Percentiles rank a stretch among this genome's conserved stretches.
Conservation (phyloP, 805 yeast species). For the Kazachstania africana region DNA sequence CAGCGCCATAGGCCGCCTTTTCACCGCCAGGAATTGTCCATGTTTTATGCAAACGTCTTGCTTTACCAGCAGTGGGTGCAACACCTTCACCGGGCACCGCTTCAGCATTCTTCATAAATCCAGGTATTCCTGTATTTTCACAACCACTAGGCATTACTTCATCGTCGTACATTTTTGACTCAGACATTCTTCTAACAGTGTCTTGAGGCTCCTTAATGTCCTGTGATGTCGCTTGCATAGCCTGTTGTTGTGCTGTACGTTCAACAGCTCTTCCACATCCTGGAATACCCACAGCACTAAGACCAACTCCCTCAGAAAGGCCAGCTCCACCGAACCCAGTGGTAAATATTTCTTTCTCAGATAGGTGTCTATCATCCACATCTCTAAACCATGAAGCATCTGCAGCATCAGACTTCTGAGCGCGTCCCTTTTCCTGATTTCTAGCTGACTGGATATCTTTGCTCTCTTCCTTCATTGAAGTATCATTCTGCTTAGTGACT, state of each 20-base stretch:
- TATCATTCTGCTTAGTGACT: neutral
- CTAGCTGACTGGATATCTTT: too few relatives aligned
- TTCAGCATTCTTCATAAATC: neutral
- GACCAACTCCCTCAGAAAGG: too few relatives aligned
- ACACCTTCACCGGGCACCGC: neutral
- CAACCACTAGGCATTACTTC: neutral
- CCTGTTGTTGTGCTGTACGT: neutral
- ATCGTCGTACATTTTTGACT: slow-evolving; percentile 2
- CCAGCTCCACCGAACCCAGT: too few relatives aligned
- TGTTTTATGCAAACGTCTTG: too few relatives aligned
- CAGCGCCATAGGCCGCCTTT: too few relatives aligned
- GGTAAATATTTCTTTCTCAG: too few relatives aligned
- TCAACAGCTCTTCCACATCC: slow-evolving; percentile 5
- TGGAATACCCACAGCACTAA: slow-evolving; percentile 3
- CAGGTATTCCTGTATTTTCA: slow-evolving; percentile 1
- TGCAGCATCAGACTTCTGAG: too few relatives aligned
- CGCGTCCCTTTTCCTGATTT: neutral
- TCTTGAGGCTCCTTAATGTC: neutral
- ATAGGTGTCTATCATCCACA: too few relatives aligned
- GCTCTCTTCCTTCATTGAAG: neutral
- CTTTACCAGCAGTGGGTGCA: too few relatives aligned
- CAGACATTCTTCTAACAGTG: slow-evolving; percentile 2
- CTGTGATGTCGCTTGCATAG: neutral
- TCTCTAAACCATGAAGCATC: too few relatives aligned
- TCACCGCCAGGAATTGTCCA: too few relatives aligned